Evolutionary conservation across 2,329 filamentous ascomycete species (phyloP).

Genomic region (Ceratocystis destructans): DNA sequence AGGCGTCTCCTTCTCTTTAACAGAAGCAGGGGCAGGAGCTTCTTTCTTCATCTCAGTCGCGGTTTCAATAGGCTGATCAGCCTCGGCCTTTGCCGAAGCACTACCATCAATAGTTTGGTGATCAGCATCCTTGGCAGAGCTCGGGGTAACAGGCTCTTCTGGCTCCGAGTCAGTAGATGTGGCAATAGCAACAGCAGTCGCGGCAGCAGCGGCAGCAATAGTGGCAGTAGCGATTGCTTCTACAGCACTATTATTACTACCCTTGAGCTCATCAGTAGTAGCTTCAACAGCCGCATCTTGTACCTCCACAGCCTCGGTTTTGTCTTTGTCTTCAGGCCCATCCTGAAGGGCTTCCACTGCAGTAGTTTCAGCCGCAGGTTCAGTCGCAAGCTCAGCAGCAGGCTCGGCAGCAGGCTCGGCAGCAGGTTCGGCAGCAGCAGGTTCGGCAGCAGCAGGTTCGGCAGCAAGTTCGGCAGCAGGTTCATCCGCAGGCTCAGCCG

Average conservation of each 20-base stretch:
- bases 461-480: not conserved
- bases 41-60: not conserved
- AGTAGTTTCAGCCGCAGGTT: not conserved
- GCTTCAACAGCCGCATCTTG: not conserved
- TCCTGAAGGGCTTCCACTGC: not conserved
- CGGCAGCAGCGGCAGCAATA: not conserved
- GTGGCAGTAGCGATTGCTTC: not conserved
- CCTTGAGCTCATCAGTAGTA: not conserved
- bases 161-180: slow-evolving; percentile 5
- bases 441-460: not conserved
- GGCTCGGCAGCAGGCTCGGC: slow-evolving; percentile 10
- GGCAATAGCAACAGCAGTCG: not conserved
- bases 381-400: not conserved
- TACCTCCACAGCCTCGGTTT: no score
- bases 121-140: not conserved
- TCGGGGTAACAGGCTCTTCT: not conserved
- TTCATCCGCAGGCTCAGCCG: slow-evolving; percentile 3
- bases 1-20: not conserved
- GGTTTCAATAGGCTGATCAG: not conserved
- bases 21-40: not conserved
- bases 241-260: not conserved
- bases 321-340: no score
- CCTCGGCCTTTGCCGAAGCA: not conserved
- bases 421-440: not conserved
- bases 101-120: not conserved